Conservation (phyloP, 805 yeast species). For the Sugiyamaella floridensis region DNA sequence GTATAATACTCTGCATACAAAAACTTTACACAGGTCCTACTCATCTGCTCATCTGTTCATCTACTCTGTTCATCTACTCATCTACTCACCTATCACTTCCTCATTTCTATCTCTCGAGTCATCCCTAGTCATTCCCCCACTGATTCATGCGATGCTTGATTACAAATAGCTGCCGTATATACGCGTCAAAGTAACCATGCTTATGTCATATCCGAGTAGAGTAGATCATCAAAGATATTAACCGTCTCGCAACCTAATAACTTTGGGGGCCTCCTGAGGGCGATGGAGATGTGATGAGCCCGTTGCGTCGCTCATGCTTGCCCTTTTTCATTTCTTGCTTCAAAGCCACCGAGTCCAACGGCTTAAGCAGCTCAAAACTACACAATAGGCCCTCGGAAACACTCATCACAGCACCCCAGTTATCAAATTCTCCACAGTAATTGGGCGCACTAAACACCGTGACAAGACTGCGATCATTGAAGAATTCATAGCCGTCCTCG, state of each 20-base stretch:
- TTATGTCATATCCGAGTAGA: neutral
- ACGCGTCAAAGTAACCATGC: no score
- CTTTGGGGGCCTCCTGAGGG: constrained; percentile 15
- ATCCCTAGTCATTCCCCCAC: no score
- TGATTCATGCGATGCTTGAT: no score
- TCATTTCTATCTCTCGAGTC: no score
- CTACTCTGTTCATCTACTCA: no score
- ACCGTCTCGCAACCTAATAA: constrained; percentile 3
- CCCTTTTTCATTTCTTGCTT: constrained; percentile 93
- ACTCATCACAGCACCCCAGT: constrained; percentile 98
- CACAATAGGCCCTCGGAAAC: constrained; percentile 89
- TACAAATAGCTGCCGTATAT: no score
- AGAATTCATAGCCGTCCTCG: constrained; percentile 73
- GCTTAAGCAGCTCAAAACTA: constrained; percentile 88
- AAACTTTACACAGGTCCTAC: no score
- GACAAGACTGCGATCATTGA: constrained; percentile 62
- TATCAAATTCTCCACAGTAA: constrained; percentile 79
- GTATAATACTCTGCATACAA: no score
- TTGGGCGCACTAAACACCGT: constrained; percentile 73
- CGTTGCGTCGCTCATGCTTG: constrained; percentile 66
- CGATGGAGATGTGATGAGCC: constrained; percentile 8
- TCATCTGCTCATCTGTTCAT: no score
- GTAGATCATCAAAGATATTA: neutral
- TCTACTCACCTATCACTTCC: no score
- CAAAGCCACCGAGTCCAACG: constrained; percentile 85